Evolutionary conservation across 495 filamentous ascomycete species (phyloP).

Genomic region (Podospora tetraspora): DNA sequence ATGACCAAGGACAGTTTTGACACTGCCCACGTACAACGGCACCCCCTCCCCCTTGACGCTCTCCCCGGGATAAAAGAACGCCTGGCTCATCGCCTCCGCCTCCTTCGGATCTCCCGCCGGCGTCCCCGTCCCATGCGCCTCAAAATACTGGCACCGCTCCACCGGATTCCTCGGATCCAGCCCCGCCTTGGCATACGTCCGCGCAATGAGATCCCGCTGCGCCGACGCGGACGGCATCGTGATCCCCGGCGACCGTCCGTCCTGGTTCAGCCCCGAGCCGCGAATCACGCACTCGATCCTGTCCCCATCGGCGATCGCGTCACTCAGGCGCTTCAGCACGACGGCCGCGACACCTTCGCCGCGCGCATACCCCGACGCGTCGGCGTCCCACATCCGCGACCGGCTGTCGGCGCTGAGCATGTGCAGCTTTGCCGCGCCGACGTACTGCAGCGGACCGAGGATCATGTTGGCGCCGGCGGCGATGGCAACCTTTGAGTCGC

Average conservation of each 20-base stretch:
- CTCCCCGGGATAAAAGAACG: conserved; percentile 20
- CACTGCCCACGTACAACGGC: conserved; percentile 45
- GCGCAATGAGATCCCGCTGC: conserved; percentile 47
- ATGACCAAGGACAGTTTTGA: conserved; percentile 55
- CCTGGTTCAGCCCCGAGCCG: conserved; percentile 48
- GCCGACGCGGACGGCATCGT: conserved; percentile 46
- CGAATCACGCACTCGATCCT: conserved; percentile 59
- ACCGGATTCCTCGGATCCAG: conserved; percentile 27
- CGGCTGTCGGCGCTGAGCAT: conserved; percentile 36
- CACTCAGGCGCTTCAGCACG: conserved; percentile 48
- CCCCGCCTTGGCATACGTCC: conserved; percentile 40
- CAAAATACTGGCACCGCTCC: conserved; percentile 38
- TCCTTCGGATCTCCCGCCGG: conserved; percentile 15
- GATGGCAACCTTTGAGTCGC: conserved; percentile 35
- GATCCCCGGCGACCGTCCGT: conserved; percentile 47
- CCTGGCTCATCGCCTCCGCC: conserved; percentile 40
- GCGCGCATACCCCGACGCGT: conserved; percentile 57
- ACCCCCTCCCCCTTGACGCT: conserved; percentile 17
- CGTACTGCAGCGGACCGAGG: conserved; percentile 37
- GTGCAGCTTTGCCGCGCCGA: conserved; percentile 24
- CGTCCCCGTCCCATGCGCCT: conserved; percentile 35
- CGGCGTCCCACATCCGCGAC: conserved; percentile 53
- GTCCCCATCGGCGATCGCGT: conserved; percentile 45
- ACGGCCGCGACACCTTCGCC: conserved; percentile 54
- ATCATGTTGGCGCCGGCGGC: conserved; percentile 51